These are phyloP conservation scores for Phytopythium vexans DNA, from an alignment of 352 stramenopile species.

Conservation along the genomic window DNA sequence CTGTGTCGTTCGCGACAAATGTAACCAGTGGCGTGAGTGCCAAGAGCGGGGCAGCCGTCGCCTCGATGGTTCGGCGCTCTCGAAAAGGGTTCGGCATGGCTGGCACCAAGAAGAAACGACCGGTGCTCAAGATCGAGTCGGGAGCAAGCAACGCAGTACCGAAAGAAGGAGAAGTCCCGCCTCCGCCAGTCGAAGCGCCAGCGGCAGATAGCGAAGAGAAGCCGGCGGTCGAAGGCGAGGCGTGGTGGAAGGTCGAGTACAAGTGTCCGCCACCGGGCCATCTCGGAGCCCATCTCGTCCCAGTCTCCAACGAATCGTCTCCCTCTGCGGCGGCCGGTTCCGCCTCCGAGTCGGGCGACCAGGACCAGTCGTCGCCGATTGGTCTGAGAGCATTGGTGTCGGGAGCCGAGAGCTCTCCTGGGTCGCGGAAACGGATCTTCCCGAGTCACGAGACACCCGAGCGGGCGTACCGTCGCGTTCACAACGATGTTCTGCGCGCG, in stretches of 20 bases:
- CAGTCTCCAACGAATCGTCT: conserved; percentile 17
- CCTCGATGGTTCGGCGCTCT: not conserved
- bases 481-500: conserved; percentile 12
- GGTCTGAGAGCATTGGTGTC: not conserved
- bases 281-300: conserved; percentile 43
- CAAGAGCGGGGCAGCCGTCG: not conserved
- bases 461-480: conserved; percentile 25
- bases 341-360: not conserved
- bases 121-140: conserved; percentile 22
- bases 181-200: not conserved
- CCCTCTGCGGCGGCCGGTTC: not conserved
- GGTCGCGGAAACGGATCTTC: conserved; percentile 1
- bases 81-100: conserved; percentile 5
- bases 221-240: conserved; percentile 13
- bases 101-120: conserved; percentile 1
- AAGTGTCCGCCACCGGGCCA: conserved; percentile 47
- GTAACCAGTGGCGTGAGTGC: not conserved
- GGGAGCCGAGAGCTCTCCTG: not conserved
- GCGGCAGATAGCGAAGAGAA: not conserved
- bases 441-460: conserved; percentile 41
- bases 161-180: not conserved
- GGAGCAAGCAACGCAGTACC: conserved; percentile 8
- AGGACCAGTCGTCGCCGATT: not conserved
- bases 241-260: conserved; percentile 65
- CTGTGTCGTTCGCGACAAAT: not conserved